Base-by-base conservation (phyloP, 2,329 filamentous ascomycete genomes). In the Neonectria magnoliae region DNA sequence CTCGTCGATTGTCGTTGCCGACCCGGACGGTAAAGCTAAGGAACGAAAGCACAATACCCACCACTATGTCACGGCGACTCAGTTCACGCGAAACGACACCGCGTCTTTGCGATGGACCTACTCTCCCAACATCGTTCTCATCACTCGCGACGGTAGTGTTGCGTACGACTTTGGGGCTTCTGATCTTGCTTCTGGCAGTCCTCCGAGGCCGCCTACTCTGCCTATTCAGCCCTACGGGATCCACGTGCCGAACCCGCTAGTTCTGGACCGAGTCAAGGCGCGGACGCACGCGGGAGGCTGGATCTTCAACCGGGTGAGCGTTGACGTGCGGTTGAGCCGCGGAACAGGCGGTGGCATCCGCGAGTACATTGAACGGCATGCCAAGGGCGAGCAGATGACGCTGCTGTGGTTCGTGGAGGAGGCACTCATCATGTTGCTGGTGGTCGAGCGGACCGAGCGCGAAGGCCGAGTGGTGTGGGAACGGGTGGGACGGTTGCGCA, bases 331-430 rank as follows among this genome's bases (percentile, higher is more conserved):
- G 2, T 69, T 79, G 48, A 79, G 77, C 54, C 69, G 75, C 8
- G 76, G 71, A 0, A 69, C 60, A 4, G 65, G 50, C 0, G 66
- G 68, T 41, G 70, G 73, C 0, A 77, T 79, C 42, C 72, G 77
- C 0, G 75, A 77, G 25, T 79, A 79, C 42, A 71, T 79, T 18
- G 75, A 77, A 57, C 69, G 71, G 1, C 77, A 79, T 52, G 77
- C 75, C 10, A 72, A 73, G 4, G 77, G 76, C 7, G 75, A 79
- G 66, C 76, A 78, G 57, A 78, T 79, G 76, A 78, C 76, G 18
- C 69, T 78, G 9, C 59, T 79, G 29, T 79, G 77, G 77, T 79
- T 78, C 51, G 71, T 78, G 18, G 77, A 79, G 33, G 77, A 79
- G 48, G 72, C 74, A 5, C 63, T 72, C 11, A 72, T 79, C 18